Percentiles rank a stretch among this genome's conserved stretches.
Evolutionary conservation across 176 grass and related monocot genomes (phyloP).

Genomic region (Cenchrus fungigraminus): DNA sequence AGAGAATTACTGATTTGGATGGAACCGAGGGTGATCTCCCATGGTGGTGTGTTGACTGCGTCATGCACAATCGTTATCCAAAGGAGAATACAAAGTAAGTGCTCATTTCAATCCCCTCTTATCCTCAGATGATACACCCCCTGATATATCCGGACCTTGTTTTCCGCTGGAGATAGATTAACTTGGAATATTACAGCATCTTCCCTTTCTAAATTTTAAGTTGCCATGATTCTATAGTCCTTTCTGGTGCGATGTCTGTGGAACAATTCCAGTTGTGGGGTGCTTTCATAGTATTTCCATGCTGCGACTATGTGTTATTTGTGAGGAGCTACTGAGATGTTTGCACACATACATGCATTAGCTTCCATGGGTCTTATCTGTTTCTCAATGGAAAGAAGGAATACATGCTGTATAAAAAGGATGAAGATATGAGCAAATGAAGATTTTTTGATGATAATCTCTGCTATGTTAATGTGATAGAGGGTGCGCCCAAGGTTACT

Average conservation of each 20-base stretch:
- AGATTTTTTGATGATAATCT: neutral
- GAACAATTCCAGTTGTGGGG: slow-evolving; percentile 2
- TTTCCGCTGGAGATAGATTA: slow-evolving; percentile 5
- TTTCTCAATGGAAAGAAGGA: neutral
- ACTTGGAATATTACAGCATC: slow-evolving; percentile 8
- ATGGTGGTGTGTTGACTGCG: slow-evolving; percentile 92
- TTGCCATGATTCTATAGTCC: neutral
- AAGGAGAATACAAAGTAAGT: slow-evolving; percentile 98
- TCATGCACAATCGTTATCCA: slow-evolving; percentile 66
- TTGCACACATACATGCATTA: neutral
- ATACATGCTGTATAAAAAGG: neutral
- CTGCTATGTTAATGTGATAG: slow-evolving; percentile 4
- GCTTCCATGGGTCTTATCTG: neutral
- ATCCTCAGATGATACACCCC: slow-evolving; percentile 21
- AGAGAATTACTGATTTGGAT: slow-evolving; percentile 89
- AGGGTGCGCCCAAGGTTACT: neutral
- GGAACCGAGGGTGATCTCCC: slow-evolving; percentile 93
- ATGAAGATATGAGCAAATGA: neutral
- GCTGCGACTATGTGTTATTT: neutral
- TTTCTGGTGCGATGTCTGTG: neutral
- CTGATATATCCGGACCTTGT: slow-evolving; percentile 22
- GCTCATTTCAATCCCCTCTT: slow-evolving; percentile 6
- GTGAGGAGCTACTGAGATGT: neutral
- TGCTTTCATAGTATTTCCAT: slow-evolving; percentile 5
- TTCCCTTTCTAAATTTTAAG: slow-evolving; percentile 5